phyloP scores from a whole-genome alignment of 371 early-diverging fungal species.

The Actinomucor elegans region DNA sequence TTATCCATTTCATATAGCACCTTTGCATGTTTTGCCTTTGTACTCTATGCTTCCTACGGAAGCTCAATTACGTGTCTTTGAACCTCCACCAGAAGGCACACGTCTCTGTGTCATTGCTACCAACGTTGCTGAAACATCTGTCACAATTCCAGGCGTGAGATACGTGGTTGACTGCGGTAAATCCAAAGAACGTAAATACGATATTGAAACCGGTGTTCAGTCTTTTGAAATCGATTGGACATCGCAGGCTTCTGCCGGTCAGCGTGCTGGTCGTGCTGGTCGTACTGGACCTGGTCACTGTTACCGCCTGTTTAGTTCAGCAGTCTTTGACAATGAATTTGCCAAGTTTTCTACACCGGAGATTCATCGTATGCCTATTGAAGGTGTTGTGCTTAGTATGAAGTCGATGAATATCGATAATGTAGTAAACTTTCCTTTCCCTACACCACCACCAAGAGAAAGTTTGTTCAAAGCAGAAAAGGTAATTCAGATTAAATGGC shows the following conservation, averaged over 20 bases:
- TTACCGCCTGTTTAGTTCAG: constrained; percentile 95
- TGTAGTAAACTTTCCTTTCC: constrained; percentile 96
- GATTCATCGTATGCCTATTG: constrained; percentile 94
- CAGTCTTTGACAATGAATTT: constrained; percentile 93
- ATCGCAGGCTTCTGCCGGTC: constrained; percentile 92
- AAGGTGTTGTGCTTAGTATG: constrained; percentile 95
- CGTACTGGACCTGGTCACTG: constrained; percentile 97
- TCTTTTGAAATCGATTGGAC: constrained; percentile 91
- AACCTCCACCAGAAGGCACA: constrained; percentile 84
- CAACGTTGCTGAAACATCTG: constrained; percentile 99
- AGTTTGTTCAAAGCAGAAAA: constrained; percentile 73
- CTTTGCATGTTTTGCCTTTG: constrained; percentile 86
- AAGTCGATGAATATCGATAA: constrained; percentile 95
- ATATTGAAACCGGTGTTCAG: constrained; percentile 81
- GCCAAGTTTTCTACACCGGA: constrained; percentile 88
- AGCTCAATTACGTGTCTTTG: constrained; percentile 89
- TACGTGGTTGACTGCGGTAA: constrained; percentile 98
- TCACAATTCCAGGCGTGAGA: constrained; percentile 97
- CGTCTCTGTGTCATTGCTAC: constrained; percentile 97
- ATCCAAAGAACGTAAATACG: constrained; percentile 88
- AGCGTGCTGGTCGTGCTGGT: constrained; percentile 99
- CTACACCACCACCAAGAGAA: constrained; percentile 75
- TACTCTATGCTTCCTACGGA: constrained; percentile 91
- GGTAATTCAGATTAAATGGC: too few relatives aligned
- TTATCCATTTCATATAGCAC: constrained; percentile 25